Percentiles rank a stretch among this genome's conserved stretches.
Conservation (phyloP, 1,284 basidiomycete species). For the Malassezia obtusa region DNA sequence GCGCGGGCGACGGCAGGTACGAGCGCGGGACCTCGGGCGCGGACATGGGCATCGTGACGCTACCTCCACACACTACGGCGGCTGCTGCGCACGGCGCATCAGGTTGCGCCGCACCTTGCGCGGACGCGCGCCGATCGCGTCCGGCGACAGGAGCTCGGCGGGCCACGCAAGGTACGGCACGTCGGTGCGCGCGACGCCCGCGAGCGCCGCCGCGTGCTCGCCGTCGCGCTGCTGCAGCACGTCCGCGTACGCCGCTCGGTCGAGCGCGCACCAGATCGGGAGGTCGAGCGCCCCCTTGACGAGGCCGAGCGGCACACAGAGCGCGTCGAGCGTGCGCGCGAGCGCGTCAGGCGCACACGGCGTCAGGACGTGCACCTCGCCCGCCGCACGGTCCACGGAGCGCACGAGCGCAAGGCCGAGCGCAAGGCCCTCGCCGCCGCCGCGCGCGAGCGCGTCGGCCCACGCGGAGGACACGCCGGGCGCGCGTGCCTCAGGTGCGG, state of each 20-base stretch:
- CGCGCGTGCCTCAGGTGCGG: background rate
- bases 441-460: constrained; percentile 20
- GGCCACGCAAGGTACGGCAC: constrained; percentile 77
- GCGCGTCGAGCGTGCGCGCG: constrained; percentile 52
- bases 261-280: constrained; percentile 75
- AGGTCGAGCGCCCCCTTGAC: constrained; percentile 79
- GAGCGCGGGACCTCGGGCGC: constrained; percentile 13
- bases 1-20: constrained; percentile 38
- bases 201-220: constrained; percentile 47
- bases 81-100: constrained; percentile 56
- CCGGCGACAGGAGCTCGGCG: constrained; percentile 24
- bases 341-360: constrained; percentile 57
- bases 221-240: constrained; percentile 19
- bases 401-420: constrained; percentile 36
- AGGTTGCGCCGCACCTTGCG: constrained; percentile 71
- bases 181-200: constrained; percentile 56
- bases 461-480: constrained; percentile 10
- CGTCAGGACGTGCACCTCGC: constrained; percentile 32
- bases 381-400: constrained; percentile 23
- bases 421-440: background rate
- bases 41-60: background rate
- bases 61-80: background rate
- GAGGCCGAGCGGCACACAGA: constrained; percentile 46
- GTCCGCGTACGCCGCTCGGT: constrained; percentile 53
- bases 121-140: constrained; percentile 57